Base-by-base conservation (phyloP, 768 basidiomycete species). In the Podaxis sp. region DNA sequence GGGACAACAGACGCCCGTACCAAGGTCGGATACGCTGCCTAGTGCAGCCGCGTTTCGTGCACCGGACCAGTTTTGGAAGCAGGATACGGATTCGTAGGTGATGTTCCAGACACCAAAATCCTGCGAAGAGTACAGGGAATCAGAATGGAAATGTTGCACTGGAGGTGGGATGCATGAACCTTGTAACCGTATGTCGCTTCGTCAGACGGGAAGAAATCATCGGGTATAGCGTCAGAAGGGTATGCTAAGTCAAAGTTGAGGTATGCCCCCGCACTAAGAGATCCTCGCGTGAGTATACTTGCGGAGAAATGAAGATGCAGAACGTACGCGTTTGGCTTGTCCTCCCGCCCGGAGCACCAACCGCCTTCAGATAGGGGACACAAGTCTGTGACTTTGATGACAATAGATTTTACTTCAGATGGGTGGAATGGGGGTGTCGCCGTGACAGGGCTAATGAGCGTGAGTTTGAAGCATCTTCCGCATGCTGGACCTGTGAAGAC, bases 101-200 rank as follows among this genome's bases (percentile, higher is more conserved):
- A 91, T 77, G 67, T 93, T 92, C 92, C 93, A 94, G 19, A 93
- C 85, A 55, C 93, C 91, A 76, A 93, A 94, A 69, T 93, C 93
- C 88, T 90, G 49, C 50, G 29, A 51, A 19, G 19, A 52, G 60
- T 19, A 9, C 22, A 52, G 29, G 36, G 29, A 58, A 57, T 56
- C 24, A 54, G 40, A 55, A 12, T 3, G 13, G 49, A 50, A 57
- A 29, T 51, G 41, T 47, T 19, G 15, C 24, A 13, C 4, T 22
- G 9, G 12, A 29, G 17, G 7, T 33, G 29, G 41, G 25, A 57
- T 52, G 19, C 55, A 43, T 67, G 66, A 24, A 76, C 77, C 59
- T 71, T 79, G 66, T 81, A 80, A 52, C 91, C 91, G 70, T 94
- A 93, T 9, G 84, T 68, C 4, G 85, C 70, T 64, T 73, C 78